Percentiles rank a stretch among this genome's conserved stretches.
phyloP scores from a whole-genome alignment of 495 filamentous ascomycete genomes.

The Trichoderma gamsii region DNA sequence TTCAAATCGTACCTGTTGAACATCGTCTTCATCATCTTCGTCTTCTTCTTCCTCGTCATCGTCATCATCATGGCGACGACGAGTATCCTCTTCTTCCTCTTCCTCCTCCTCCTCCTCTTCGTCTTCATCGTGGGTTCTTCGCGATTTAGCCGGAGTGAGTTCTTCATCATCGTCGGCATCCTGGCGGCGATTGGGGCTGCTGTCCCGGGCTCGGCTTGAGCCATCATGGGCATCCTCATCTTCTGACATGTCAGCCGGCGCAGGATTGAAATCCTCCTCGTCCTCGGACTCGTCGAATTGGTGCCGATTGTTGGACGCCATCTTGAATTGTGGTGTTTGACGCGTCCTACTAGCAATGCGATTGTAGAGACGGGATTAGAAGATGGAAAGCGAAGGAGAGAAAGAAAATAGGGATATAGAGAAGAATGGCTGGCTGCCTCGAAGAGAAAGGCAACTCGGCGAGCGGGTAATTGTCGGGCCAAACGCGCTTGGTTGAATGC shows the following conservation, averaged over 20 bases:
- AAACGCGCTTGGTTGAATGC: constrained; percentile 8
- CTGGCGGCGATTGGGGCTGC: constrained; percentile 23
- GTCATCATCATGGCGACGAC: constrained; percentile 44
- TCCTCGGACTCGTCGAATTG: constrained; percentile 59
- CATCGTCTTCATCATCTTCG: constrained; percentile 32
- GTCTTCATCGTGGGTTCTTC: constrained; percentile 31
- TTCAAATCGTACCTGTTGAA: constrained; percentile 28
- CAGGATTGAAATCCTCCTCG: constrained; percentile 70
- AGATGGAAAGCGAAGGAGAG: not conserved
- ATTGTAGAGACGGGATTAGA: not conserved
- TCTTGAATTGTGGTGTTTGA: constrained; percentile 23
- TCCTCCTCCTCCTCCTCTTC: constrained; percentile 50
- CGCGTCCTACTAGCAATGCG: not conserved
- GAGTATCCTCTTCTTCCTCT: constrained; percentile 49
- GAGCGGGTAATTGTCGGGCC: constrained; percentile 8
- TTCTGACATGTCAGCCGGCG: constrained; percentile 55
- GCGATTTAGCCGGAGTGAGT: constrained; percentile 29
- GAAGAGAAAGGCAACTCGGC: not conserved
- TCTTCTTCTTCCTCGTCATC: constrained; percentile 54
- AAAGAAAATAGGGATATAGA: not conserved
- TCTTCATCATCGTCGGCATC: constrained; percentile 43
- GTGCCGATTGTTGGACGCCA: constrained; percentile 42
- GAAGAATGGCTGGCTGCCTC: not conserved
- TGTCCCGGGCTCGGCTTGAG: constrained; percentile 25
- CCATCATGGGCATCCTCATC: constrained; percentile 45